Base-by-base conservation (phyloP, 257 asterid species). In the Verbena officinalis region DNA sequence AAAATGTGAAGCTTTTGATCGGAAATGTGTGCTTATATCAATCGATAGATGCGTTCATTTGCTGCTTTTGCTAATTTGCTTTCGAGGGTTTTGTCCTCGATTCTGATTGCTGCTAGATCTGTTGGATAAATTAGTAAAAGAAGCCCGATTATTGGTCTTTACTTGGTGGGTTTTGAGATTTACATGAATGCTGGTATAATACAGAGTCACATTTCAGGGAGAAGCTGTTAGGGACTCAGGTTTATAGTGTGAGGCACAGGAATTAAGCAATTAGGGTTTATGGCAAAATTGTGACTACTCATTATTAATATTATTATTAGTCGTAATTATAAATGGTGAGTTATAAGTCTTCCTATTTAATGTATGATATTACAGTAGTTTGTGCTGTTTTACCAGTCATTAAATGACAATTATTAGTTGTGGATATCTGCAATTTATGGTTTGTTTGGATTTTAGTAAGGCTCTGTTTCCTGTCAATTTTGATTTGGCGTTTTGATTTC, bases 81-180 rank as follows among this genome's bases (percentile, higher is more conserved):
- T 21, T 54, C 39, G 39, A 8, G 30, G 49, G 64, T 62, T 66
- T 67, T 62, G 61, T 63, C 61, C 12, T 67, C 44, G 69, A 55
- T 42, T 19, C 49, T 12, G 10, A 1, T 52, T 16, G 4, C 44
- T 54, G 59, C 57, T 68, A 72, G 73, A 77, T 77, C 81, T 69
- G 78, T 51, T 30, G 54, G 75, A 57, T 52, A 72, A 67, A 56
- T 39, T 22, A 15, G 46, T 62, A 24, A n/a, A n/a, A n/a, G 19
- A 51, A 50, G 4, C 20, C 21, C 48, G n/a, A 16, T 53, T 19
- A 33, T 9, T 64, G 62, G 59, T 49, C 21, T 1, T 14, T 7
- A 34, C 19, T 55, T 15, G 13, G 14, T 27, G 33, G 30, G 3
- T 59, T 72, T 57, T 30, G 30, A n/a, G 56, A 33, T 42, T 68